These are phyloP conservation scores for Phyllosticta citribraziliensis DNA, from an alignment of 2,329 filamentous ascomycete genomes.

Conservation along the genomic window DNA sequence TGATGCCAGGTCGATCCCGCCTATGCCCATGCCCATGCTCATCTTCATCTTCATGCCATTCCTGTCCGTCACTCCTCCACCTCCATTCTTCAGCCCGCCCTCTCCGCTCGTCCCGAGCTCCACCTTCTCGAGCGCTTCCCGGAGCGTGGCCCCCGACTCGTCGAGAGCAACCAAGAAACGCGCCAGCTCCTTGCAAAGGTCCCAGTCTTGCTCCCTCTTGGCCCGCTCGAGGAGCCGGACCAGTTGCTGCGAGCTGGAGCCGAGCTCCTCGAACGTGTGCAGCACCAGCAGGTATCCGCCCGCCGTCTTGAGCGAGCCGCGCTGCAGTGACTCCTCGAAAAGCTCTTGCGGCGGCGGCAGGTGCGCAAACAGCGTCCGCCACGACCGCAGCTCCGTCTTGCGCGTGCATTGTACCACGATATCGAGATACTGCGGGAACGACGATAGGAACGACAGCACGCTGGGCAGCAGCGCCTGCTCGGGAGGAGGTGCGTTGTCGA, in stretches of 20 bases:
- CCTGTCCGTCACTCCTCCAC: slow-evolving; percentile 16
- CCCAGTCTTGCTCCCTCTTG: slow-evolving; percentile 82
- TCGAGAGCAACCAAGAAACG: slow-evolving; percentile 93
- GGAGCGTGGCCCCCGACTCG: slow-evolving; percentile 69
- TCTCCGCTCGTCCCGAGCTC: slow-evolving; percentile 23
- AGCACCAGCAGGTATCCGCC: slow-evolving; percentile 93
- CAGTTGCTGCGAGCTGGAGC: slow-evolving; percentile 62
- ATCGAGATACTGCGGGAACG: slow-evolving; percentile 71
- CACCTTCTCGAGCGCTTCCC: slow-evolving; percentile 54
- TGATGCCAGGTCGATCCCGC: slow-evolving; percentile 7
- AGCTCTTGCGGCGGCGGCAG: slow-evolving; percentile 82
- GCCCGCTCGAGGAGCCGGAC: slow-evolving; percentile 73
- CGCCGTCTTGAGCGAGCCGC: slow-evolving; percentile 84
- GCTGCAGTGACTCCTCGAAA: slow-evolving; percentile 82
- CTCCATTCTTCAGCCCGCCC: slow-evolving; percentile 20
- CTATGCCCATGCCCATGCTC: slow-evolving; percentile 5
- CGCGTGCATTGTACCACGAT: slow-evolving; percentile 94
- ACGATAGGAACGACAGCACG: slow-evolving; percentile 44
- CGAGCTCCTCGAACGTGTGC: slow-evolving; percentile 59
- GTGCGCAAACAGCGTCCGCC: slow-evolving; percentile 87
- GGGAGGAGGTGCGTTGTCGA: slow-evolving; percentile 51
- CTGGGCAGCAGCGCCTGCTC: slow-evolving; percentile 42
- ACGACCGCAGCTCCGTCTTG: slow-evolving; percentile 91
- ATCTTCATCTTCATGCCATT: background rate
- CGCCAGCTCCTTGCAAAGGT: slow-evolving; percentile 87